phyloP scores from a whole-genome alignment of 139 green algal species.

The Coelastrella sp. region DNA sequence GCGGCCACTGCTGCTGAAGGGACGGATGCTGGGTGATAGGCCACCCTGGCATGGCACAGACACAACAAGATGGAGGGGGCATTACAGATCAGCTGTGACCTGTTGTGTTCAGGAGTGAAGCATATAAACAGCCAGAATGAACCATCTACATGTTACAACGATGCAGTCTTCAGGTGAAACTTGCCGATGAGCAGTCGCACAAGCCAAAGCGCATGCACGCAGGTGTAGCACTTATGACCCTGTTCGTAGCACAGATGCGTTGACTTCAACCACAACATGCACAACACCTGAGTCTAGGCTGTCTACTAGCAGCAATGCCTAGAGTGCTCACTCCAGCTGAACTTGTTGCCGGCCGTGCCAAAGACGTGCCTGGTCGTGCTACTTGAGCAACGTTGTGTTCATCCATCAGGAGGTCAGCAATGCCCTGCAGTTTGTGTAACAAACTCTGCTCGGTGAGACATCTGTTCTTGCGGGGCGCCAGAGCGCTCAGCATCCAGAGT shows the following conservation, averaged over 20 bases:
- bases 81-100: no score
- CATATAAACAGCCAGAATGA: no score
- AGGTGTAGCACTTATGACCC: no score
- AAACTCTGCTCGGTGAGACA: no score
- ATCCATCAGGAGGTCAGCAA: conserved; percentile 81
- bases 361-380: conserved; percentile 74
- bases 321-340: conserved; percentile 24
- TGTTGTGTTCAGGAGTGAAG: no score
- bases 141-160: no score
- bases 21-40: conserved; percentile 62
- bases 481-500: not conserved
- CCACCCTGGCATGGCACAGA: conserved; percentile 6
- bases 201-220: no score
- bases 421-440: no score
- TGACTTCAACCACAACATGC: no score
- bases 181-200: no score
- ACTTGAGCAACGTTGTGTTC: conserved; percentile 72
- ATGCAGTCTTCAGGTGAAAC: no score
- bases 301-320: not conserved
- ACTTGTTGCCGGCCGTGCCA: conserved; percentile 66
- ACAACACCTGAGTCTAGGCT: not conserved
- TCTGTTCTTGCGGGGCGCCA: not conserved
- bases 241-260: no score
- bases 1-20: conserved; percentile 68
- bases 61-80: conserved; percentile 13